Conservation (phyloP, 2,329 filamentous ascomycete species). For the Colletotrichum camelliae region DNA sequence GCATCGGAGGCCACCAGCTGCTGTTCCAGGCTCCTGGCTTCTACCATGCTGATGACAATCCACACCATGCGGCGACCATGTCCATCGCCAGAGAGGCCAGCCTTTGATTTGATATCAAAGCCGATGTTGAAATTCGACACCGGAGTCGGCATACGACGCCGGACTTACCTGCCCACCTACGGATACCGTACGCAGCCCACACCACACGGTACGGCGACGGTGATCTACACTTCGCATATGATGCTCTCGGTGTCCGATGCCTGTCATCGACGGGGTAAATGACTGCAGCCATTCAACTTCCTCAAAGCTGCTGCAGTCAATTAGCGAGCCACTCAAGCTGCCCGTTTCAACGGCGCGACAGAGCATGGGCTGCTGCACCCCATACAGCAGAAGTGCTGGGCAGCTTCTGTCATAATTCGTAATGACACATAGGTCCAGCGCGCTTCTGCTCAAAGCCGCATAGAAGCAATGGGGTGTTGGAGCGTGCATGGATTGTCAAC, state of each 20-base stretch:
- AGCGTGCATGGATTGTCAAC: conserved; percentile 2
- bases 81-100: neutral
- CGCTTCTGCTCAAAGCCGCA: neutral
- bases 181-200: neutral
- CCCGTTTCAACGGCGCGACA: conserved; percentile 4
- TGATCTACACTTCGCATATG: neutral
- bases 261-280: neutral
- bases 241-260: neutral
- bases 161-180: neutral
- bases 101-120: neutral
- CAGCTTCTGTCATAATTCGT: conserved; percentile 5
- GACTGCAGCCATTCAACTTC: neutral
- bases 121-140: neutral
- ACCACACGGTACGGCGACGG: neutral
- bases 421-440: neutral
- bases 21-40: neutral
- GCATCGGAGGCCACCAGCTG: neutral
- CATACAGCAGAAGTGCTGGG: neutral
- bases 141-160: neutral
- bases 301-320: neutral
- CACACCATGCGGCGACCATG: neutral
- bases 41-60: neutral
- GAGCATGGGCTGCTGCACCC: conserved; percentile 4
- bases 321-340: neutral
- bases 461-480: neutral